Percentiles rank a stretch among this genome's conserved stretches.
Evolutionary conservation across 2,329 filamentous ascomycete species (phyloP).

Genomic region (Epichloe bromicola): DNA sequence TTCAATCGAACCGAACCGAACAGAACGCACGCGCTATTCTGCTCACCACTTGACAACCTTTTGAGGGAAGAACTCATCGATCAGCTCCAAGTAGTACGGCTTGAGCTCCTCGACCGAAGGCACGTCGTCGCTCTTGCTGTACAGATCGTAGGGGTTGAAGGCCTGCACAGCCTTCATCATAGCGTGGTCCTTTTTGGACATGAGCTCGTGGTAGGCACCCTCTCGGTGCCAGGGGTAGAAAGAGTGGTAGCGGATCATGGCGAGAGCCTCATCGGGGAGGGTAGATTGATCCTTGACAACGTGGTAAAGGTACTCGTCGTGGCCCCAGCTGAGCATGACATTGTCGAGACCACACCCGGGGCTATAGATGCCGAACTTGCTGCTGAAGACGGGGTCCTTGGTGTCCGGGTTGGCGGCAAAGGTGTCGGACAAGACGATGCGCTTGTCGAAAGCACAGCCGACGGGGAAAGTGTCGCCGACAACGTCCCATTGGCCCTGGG

Average conservation of each 20-base stretch:
- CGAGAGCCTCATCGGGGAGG: slow-evolving; percentile 68
- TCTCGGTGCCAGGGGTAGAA: slow-evolving; percentile 88
- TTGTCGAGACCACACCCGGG: slow-evolving; percentile 73
- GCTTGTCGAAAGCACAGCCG: slow-evolving; percentile 59
- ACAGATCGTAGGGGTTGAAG: slow-evolving; percentile 86
- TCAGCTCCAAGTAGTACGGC: slow-evolving; percentile 31
- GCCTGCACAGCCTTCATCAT: slow-evolving; percentile 73
- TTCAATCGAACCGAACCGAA: background rate
- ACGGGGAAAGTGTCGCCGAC: slow-evolving; percentile 79
- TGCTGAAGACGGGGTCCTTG: slow-evolving; percentile 57
- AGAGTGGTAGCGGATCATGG: slow-evolving; percentile 87
- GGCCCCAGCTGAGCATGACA: slow-evolving; percentile 82
- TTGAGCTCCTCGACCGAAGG: slow-evolving; percentile 68
- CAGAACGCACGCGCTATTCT: background rate
- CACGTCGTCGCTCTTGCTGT: slow-evolving; percentile 79
- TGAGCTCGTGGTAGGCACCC: slow-evolving; percentile 68
- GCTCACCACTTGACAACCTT: slow-evolving; percentile 25
- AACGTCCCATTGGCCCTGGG: slow-evolving; percentile 85
- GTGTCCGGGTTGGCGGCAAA: slow-evolving; percentile 68
- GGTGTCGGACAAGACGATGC: slow-evolving; percentile 69
- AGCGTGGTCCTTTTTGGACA: slow-evolving; percentile 67
- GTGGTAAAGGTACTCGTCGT: slow-evolving; percentile 80
- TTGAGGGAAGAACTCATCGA: slow-evolving; percentile 30
- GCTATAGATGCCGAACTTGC: slow-evolving; percentile 67
- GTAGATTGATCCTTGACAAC: slow-evolving; percentile 72